Percentiles rank a stretch among this genome's conserved stretches.
phyloP scores from a whole-genome alignment of 1,139 yeast species.

The Diutina rugosa region DNA sequence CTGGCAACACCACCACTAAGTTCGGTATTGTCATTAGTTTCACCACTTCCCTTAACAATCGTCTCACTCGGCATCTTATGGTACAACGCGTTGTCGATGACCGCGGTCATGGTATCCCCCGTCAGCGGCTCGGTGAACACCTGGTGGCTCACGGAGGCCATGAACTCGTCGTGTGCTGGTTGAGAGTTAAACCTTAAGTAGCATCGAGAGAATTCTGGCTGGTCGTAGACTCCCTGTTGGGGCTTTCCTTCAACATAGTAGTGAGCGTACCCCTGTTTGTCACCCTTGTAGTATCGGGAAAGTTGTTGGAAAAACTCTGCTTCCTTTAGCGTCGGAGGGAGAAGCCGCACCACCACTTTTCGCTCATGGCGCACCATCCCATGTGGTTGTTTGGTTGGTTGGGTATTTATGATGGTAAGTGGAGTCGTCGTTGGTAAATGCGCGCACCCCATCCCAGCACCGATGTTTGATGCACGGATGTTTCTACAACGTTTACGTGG shows the following conservation, averaged over 20 bases:
- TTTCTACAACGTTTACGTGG: too few relatives aligned
- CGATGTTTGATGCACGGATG: background rate
- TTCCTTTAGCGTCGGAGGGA: background rate
- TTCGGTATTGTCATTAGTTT: background rate
- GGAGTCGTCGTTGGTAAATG: background rate
- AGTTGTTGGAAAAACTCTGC: background rate
- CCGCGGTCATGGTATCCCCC: background rate
- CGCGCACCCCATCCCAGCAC: background rate
- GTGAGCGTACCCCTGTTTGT: background rate
- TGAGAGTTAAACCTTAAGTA: background rate
- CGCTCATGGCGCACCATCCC: background rate
- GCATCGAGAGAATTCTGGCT: background rate
- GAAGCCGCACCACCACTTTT: background rate
- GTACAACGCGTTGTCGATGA: background rate
- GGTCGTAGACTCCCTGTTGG: background rate
- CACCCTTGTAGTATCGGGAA: background rate
- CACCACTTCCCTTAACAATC: background rate
- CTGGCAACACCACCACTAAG: background rate
- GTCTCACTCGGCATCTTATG: background rate
- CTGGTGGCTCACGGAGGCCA: background rate
- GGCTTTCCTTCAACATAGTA: background rate
- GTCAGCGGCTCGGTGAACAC: background rate
- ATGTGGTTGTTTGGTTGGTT: background rate
- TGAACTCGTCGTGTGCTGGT: background rate
- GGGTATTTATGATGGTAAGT: background rate